phyloP scores from a whole-genome alignment of 2,329 filamentous ascomycete genomes.

The Clathrospora elynae region DNA sequence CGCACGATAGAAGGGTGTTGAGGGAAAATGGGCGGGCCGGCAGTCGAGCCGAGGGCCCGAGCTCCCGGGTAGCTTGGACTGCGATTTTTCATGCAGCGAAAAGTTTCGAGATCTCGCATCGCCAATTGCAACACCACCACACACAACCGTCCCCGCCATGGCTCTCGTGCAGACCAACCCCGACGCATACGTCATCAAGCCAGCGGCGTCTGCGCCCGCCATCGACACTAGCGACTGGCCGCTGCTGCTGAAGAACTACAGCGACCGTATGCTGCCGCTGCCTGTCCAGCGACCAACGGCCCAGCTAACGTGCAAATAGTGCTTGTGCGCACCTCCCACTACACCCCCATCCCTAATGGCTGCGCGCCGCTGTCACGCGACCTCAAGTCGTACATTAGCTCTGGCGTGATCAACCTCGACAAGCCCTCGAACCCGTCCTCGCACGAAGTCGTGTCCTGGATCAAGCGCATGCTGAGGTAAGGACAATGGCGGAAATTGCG shows the following conservation, averaged over 20 bases:
- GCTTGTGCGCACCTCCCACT: conserved; percentile 91
- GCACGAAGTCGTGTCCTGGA: conserved; percentile 99
- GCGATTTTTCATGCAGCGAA: conserved; percentile 24
- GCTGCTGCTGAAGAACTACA: conserved; percentile 93
- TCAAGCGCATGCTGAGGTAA: conserved; percentile 94
- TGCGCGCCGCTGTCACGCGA: conserved; percentile 91
- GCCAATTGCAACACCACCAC: conserved; percentile 36
- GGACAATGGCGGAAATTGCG: not conserved
- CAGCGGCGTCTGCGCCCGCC: conserved; percentile 76
- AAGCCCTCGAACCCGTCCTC: conserved; percentile 97
- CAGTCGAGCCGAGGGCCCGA: too few relatives aligned
- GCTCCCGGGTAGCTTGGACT: conserved; percentile 15
- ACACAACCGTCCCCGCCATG: conserved; percentile 35
- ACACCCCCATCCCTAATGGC: conserved; percentile 93
- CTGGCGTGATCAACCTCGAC: conserved; percentile 97
- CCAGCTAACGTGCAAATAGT: conserved; percentile 59
- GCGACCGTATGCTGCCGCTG: conserved; percentile 71
- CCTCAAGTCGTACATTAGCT: conserved; percentile 95
- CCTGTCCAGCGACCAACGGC: conserved; percentile 24
- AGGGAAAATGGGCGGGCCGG: too few relatives aligned
- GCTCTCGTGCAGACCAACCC: conserved; percentile 47
- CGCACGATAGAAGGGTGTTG: too few relatives aligned
- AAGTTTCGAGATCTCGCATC: conserved; percentile 36
- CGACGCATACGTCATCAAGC: conserved; percentile 89
- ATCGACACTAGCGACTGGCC: conserved; percentile 91